Percentiles rank a stretch among this genome's conserved stretches.
Conservation (phyloP, 1,284 basidiomycete species). For the Ceratobasidium theobromae region DNA sequence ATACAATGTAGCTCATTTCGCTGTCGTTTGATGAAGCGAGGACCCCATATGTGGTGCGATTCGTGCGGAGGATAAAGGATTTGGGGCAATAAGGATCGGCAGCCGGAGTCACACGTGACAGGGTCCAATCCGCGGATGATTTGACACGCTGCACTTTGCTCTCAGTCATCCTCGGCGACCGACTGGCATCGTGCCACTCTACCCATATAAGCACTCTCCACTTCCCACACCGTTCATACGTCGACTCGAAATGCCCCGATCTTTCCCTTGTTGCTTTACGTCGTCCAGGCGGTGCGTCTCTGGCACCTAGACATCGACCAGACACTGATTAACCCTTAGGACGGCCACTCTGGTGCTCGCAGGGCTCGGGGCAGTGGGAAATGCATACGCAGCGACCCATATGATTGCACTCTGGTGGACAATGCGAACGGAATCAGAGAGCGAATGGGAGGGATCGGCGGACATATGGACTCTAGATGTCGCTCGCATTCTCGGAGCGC, state of each 20-base stretch:
- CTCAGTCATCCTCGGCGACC: conserved; percentile 26
- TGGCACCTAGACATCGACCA: neutral
- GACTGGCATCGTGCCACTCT: conserved; percentile 15
- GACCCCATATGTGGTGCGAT: too few species aligned
- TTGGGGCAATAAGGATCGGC: neutral
- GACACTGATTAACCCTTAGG: neutral
- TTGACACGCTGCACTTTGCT: too few species aligned
- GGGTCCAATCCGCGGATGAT: too few species aligned
- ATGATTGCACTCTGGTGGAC: conserved; percentile 59
- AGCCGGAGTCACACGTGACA: too few species aligned
- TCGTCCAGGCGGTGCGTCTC: neutral
- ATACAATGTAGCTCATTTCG: conserved; percentile 22
- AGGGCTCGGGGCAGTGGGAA: conserved; percentile 56
- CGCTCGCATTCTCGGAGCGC: conserved; percentile 63
- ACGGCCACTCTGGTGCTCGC: conserved; percentile 50
- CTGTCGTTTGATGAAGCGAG: too few species aligned
- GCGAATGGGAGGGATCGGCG: conserved; percentile 66
- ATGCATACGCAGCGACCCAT: conserved; percentile 56
- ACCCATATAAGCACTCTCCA: conserved; percentile 8
- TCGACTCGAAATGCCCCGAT: neutral
- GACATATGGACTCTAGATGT: conserved; percentile 62
- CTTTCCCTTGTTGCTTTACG: conserved; percentile 1
- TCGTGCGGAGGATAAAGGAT: neutral
- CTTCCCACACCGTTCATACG: neutral
- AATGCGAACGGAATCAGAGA: conserved; percentile 49